phyloP scores from a whole-genome alignment of 345 rosid species.

The Hibiscus mutabilis region DNA sequence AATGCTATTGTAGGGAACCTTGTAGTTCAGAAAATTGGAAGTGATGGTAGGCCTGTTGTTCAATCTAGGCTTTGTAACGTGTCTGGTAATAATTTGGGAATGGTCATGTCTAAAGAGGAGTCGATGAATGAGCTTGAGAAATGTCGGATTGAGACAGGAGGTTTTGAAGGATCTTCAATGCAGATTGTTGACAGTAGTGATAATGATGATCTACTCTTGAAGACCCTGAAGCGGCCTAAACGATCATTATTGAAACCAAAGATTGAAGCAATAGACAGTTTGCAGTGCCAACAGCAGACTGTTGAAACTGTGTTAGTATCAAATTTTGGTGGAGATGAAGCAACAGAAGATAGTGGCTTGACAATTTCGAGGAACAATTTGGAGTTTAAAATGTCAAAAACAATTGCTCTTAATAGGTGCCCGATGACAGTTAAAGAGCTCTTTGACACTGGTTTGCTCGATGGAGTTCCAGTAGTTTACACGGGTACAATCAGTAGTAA shows the following conservation, averaged over 20 bases:
- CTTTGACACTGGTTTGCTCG: slow-evolving; percentile 87
- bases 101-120: slow-evolving; percentile 15
- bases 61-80: slow-evolving; percentile 11
- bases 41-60: slow-evolving; percentile 22
- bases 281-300: slow-evolving; percentile 30
- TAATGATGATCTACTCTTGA: slow-evolving; percentile 15
- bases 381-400: slow-evolving; percentile 52
- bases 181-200: slow-evolving; percentile 15
- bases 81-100: slow-evolving; percentile 12
- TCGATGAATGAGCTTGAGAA: slow-evolving; percentile 13
- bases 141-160: slow-evolving; percentile 2
- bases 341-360: slow-evolving; percentile 47
- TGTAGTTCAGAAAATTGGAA: slow-evolving; percentile 28
- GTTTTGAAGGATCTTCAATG: not conserved
- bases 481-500: slow-evolving; percentile 60
- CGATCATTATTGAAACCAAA: slow-evolving; percentile 28
- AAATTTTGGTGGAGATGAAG: slow-evolving; percentile 39
- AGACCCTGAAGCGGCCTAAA: slow-evolving; percentile 24
- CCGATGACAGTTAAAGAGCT: slow-evolving; percentile 85
- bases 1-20: slow-evolving; percentile 26
- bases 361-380: slow-evolving; percentile 37
- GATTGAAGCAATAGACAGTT: slow-evolving; percentile 35
- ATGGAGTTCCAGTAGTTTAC: slow-evolving; percentile 77
- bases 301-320: slow-evolving; percentile 24
- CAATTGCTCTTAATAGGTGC: slow-evolving; percentile 40